A percentile compares a stretch with the other conserved stretches of the same genome.
Conservation (phyloP, 2,329 filamentous ascomycete species). For the Paramyrothecium sp. region DNA sequence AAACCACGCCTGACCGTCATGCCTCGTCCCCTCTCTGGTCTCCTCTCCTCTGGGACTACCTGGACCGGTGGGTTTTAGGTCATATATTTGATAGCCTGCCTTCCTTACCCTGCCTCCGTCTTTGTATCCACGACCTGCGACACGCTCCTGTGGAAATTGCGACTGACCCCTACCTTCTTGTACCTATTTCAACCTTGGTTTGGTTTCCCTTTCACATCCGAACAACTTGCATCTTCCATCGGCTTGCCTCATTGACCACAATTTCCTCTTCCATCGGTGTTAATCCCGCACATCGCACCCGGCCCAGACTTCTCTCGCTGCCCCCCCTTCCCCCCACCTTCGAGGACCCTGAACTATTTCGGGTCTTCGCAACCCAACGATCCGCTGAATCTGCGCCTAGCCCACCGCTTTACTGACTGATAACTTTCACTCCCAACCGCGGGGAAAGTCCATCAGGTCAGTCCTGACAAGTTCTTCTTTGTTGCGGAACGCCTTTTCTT, state of each 20-base stretch:
- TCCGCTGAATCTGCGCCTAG: not conserved
- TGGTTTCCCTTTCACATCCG: not conserved
- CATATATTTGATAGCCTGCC: not conserved
- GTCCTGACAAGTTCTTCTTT: too few species aligned
- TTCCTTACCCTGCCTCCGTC: not conserved
- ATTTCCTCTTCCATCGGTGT: not conserved
- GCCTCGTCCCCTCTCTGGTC: not conserved
- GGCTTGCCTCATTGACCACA: not conserved
- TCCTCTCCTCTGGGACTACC: not conserved
- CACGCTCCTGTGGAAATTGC: not conserved
- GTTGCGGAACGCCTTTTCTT: not conserved
- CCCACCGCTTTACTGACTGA: not conserved
- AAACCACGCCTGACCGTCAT: not conserved
- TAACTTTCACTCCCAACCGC: not conserved
- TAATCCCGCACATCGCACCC: constrained; percentile 1
- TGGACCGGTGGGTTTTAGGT: not conserved
- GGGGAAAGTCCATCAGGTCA: not conserved
- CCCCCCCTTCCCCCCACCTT: not conserved
- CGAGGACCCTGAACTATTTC: not conserved
- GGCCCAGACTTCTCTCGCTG: not conserved
- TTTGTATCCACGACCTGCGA: not conserved
- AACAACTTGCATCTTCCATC: not conserved
- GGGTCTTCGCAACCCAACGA: constrained; percentile 1
- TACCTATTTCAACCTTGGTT: too few species aligned
- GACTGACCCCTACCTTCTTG: not conserved